Conservation (phyloP, 306 rosid species). For the Phaseolus lunatus region DNA sequence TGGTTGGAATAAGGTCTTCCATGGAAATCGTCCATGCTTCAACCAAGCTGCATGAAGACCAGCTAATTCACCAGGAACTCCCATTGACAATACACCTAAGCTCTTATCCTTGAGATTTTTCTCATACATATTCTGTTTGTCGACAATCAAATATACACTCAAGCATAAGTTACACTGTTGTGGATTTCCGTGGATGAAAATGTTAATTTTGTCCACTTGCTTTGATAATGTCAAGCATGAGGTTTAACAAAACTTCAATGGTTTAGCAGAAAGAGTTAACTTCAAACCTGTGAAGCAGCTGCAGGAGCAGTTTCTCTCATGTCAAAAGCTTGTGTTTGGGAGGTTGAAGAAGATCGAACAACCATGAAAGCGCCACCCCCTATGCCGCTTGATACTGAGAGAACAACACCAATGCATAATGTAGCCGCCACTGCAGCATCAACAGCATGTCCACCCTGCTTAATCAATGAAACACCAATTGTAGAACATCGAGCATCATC, state of each 20-base stretch:
- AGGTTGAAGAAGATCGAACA: slow-evolving; percentile 67
- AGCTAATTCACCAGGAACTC: slow-evolving; percentile 93
- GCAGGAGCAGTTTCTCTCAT: slow-evolving; percentile 94
- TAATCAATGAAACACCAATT: slow-evolving; percentile 74
- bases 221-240: slow-evolving; percentile 16
- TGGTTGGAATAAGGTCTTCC: slow-evolving; percentile 80
- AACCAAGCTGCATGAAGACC: slow-evolving; percentile 92
- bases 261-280: slow-evolving; percentile 43
- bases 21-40: slow-evolving; percentile 73
- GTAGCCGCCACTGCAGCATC: slow-evolving; percentile 96
- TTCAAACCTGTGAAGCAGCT: slow-evolving; percentile 86
- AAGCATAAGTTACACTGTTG: slow-evolving; percentile 33
- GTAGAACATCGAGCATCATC: slow-evolving; percentile 86
- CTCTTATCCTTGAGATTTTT: slow-evolving; percentile 57
- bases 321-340: slow-evolving; percentile 70
- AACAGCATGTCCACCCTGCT: slow-evolving; percentile 91
- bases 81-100: slow-evolving; percentile 73
- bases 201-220: slow-evolving; percentile 13
- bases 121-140: slow-evolving; percentile 81
- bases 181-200: slow-evolving; percentile 1
- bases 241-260: slow-evolving; percentile 16
- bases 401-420: slow-evolving; percentile 83
- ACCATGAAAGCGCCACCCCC: slow-evolving; percentile 94
- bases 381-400: slow-evolving; percentile 79
- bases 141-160: slow-evolving; percentile 39